Base-by-base conservation (phyloP, 805 yeast genomes). In the Pichia heedii region DNA sequence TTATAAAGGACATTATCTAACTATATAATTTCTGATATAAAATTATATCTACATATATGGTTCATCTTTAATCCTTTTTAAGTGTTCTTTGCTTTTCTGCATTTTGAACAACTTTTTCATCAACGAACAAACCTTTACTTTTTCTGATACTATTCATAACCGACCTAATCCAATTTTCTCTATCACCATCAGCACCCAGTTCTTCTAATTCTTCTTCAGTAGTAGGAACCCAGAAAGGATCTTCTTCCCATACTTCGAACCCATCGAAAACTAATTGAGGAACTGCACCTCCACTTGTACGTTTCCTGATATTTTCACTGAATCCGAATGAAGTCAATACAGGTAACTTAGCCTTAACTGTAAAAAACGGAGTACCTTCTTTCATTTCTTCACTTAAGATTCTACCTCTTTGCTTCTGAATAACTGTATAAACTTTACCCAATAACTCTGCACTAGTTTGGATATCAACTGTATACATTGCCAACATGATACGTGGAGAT, bases 181-280 rank as follows among this genome's bases (percentile, higher is more conserved):
- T 75, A 53, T 93, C 98, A 18, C 50, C 54, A 51, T 76, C 75
- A 50, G 86, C 96, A 22, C 99, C 99, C 37, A 86, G 68, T 46
- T 87, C 94, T 60, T 93, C 97, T 37, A 93, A 64, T 61, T 93
- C 98, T 60, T 88, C 97, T 54, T 86, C 97, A 0, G 98, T 93
- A 3, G 93, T 85, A 13, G 99, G 99, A 15, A 93, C 95, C 99
- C 99, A 93, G 70, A 84, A 93, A 37, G 99, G 99, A 68, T 93
- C 97, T 51, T 83, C 76, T 50, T 88, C 95, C 41, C 90, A 76
- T 50, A 81, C 68, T 55, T 88, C 93, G 59, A 76, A 93, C 1
- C 97, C 97, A 24, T 84, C 74, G 56, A 90, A 93, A 10, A 89
- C 85, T 42, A 93, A 70, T 62, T 93, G 98, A 0, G 99, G 98